Conservation (phyloP, 2,329 filamentous ascomycete genomes). For the Camptophora hylomeconis region DNA sequence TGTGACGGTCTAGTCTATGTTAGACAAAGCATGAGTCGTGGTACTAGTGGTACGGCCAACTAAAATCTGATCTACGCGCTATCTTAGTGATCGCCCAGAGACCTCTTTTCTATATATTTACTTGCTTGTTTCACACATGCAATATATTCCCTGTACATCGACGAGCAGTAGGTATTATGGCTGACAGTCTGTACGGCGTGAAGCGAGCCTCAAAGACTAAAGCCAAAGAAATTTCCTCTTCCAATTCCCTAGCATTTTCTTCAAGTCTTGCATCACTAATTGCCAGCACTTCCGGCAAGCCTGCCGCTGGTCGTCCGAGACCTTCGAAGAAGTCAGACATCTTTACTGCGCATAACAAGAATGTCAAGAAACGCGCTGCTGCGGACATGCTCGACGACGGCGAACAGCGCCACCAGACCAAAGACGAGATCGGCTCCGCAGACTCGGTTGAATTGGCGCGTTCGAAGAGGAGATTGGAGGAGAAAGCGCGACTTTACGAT, state of each 20-base stretch:
- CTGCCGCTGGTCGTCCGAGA: conserved; percentile 24
- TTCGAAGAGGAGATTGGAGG: conserved; percentile 70
- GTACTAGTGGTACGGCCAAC: too few relatives aligned
- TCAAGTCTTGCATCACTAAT: conserved; percentile 77
- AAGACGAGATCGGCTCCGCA: conserved; percentile 45
- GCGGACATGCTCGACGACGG: conserved; percentile 43
- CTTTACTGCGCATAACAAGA: conserved; percentile 54
- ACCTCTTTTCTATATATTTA: too few relatives aligned
- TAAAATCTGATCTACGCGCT: too few relatives aligned
- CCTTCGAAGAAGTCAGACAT: conserved; percentile 51
- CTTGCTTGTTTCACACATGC: too few relatives aligned
- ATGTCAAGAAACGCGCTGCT: conserved; percentile 48
- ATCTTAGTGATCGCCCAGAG: too few relatives aligned
- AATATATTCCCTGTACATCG: too few relatives aligned
- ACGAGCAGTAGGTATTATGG: conserved; percentile 18
- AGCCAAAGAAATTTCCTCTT: conserved; percentile 47
- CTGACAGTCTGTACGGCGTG: conserved; percentile 67
- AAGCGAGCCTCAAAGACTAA: conserved; percentile 50
- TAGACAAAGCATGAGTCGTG: too few relatives aligned
- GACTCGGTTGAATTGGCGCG: conserved; percentile 48
- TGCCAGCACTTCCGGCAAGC: conserved; percentile 37
- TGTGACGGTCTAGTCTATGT: too few relatives aligned
- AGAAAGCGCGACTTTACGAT: conserved; percentile 78
- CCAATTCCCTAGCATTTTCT: conserved; percentile 72
- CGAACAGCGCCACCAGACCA: conserved; percentile 50